phyloP scores from a whole-genome alignment of 148 eudicot species.

The Camellia japonica region DNA sequence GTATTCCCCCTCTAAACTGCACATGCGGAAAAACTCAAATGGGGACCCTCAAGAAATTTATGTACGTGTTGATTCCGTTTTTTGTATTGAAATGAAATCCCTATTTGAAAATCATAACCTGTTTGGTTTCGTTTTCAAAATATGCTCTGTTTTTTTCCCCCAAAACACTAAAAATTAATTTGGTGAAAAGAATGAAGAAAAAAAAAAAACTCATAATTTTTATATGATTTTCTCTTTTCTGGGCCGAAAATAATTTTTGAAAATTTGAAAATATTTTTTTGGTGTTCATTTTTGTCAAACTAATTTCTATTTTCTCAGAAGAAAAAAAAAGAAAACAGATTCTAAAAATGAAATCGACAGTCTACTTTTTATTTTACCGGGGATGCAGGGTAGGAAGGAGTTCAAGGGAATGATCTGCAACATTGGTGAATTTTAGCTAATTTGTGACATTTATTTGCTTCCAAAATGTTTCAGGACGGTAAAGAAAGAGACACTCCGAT shows the following conservation, averaged over 20 bases:
- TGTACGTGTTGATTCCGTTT: slow-evolving; percentile 31
- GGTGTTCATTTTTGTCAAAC: no score
- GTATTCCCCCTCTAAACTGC: slow-evolving; percentile 32
- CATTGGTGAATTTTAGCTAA: not conserved
- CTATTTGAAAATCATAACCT: not conserved
- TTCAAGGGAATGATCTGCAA: not conserved
- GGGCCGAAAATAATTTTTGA: no score
- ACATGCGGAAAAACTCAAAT: slow-evolving; percentile 29
- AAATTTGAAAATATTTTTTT: no score
- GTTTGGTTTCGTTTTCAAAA: no score
- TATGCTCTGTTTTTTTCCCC: no score
- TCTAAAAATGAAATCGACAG: no score
- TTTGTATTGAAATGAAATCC: not conserved
- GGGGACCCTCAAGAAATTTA: slow-evolving; percentile 24
- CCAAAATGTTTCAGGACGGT: slow-evolving; percentile 34
- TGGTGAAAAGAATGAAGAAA: no score
- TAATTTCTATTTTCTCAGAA: no score
- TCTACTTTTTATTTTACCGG: not conserved
- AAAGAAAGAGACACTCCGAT: slow-evolving; percentile 34
- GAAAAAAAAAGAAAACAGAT: no score
- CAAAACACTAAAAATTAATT: no score
- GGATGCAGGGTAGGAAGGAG: not conserved
- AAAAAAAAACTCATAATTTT: no score
- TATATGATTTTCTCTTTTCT: no score
- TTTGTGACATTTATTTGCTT: slow-evolving; percentile 27